Evolutionary conservation across 768 basidiomycete species (phyloP), one percentile per base, ranked within the genome.

Genomic region (Mycena venus): DNA sequence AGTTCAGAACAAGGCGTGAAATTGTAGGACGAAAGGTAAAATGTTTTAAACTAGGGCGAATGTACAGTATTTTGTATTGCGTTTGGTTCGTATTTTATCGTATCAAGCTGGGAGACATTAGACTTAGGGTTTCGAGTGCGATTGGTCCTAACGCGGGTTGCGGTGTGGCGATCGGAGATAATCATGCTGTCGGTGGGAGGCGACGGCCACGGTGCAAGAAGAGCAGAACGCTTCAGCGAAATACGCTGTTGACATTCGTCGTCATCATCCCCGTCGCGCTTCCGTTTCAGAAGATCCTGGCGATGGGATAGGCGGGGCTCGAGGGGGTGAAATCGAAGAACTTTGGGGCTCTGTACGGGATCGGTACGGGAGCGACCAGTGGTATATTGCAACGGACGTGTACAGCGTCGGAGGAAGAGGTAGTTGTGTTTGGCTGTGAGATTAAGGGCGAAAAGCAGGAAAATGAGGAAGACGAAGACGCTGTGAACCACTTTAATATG

Each of bases 201-300:
- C 42, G 15, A 15, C 14, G 55, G 40, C 55, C 40, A 70, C 9
- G 34, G 47, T 21, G 27, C 40, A 34, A 49, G 44, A 9, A 68
- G 55, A 25, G 29, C 27, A 19, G 68, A 70, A 31, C 68, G 68
- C 49, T 31, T 53, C 19, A 15, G 44, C 17, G 60, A 62, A 23
- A 70, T 70, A 12, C 68, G 68, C 19, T 49, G 44, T 27, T 68
- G 60, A 15, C 7, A 53, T 62, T 59, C 56, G 15, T 19, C 38
- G 34, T 61, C 47, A n/a, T 70, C 68, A n/a, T 51, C 59, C 21
- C 62, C 68, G 29, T 12, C 19, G 25, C 58, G 68, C 10, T 60
- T 68, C 42, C 68, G 68, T 44, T 68, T 68, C 23, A 68, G 44
- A 58, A 9, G 23, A 60, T 32, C 36, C 15, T 31, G 66, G 29